phyloP scores from a whole-genome alignment of 2,329 filamentous ascomycete genomes.

The Trichoderma hamatum region DNA sequence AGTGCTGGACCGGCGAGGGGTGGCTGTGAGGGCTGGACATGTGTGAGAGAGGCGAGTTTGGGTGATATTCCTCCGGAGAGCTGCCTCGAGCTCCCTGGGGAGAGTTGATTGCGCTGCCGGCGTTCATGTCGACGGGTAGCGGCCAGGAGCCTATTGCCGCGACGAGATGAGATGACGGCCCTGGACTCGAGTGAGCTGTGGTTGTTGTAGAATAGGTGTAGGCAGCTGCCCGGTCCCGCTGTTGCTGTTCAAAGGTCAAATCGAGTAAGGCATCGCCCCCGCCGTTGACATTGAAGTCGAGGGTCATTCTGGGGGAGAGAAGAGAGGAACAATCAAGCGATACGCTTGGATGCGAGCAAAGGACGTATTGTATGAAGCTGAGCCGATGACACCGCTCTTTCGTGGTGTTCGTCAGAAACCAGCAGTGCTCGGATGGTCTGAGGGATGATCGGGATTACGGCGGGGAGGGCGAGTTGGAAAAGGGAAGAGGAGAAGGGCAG shows the following conservation, averaged over 20 bases:
- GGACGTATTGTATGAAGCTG: constrained; percentile 42
- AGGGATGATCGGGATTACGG: constrained; percentile 24
- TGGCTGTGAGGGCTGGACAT: constrained; percentile 57
- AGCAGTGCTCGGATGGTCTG: constrained; percentile 18
- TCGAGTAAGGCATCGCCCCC: constrained; percentile 63
- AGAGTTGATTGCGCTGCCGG: constrained; percentile 41
- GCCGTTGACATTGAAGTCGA: constrained; percentile 62
- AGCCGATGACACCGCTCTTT: constrained; percentile 52
- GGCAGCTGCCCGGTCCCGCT: constrained; percentile 55
- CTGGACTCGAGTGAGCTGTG: constrained; percentile 39
- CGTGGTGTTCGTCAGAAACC: constrained; percentile 37
- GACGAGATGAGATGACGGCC: constrained; percentile 42
- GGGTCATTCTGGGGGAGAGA: constrained; percentile 52
- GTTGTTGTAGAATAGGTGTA: constrained; percentile 36
- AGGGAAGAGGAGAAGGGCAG: constrained; percentile 24
- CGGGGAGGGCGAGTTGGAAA: constrained; percentile 33
- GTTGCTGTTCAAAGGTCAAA: constrained; percentile 61
- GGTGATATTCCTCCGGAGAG: constrained; percentile 55
- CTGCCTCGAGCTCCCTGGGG: constrained; percentile 49
- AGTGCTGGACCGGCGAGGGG: constrained; percentile 54
- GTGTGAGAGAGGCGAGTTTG: constrained; percentile 53
- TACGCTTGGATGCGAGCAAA: constrained; percentile 37
- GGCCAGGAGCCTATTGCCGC: constrained; percentile 49
- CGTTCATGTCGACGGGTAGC: constrained; percentile 57
- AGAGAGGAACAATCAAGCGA: constrained; percentile 36